Evolutionary conservation across 2,329 filamentous ascomycete species (phyloP).

Genomic region (Botryotinia calthae): DNA sequence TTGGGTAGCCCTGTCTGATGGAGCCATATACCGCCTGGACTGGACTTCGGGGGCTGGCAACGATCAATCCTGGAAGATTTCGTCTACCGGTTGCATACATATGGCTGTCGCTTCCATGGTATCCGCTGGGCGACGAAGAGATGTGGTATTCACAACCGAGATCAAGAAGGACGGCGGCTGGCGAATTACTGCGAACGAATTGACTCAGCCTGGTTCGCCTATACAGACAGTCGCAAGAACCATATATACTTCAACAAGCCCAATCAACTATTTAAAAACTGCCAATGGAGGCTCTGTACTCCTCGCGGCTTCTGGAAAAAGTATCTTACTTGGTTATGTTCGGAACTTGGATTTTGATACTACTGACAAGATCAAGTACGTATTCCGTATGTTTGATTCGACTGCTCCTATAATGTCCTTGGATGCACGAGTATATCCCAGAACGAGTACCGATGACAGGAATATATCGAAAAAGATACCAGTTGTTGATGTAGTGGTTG

Average conservation of each 20-base stretch:
- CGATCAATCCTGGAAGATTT: conserved; percentile 43
- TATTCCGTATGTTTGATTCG: conserved; percentile 57
- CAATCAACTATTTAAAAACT: conserved; percentile 49
- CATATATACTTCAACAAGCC: conserved; percentile 43
- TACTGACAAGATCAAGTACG: conserved; percentile 49
- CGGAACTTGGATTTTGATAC: conserved; percentile 37
- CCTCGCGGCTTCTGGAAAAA: conserved; percentile 51
- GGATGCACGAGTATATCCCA: conserved; percentile 53
- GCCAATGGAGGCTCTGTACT: conserved; percentile 57
- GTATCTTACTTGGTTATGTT: conserved; percentile 60
- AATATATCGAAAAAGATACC: conserved; percentile 37
- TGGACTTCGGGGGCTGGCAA: conserved; percentile 52
- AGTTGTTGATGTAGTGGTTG: conserved; percentile 72
- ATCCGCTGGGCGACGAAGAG: conserved; percentile 36
- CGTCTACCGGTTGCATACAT: conserved; percentile 38
- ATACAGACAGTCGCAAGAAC: conserved; percentile 37
- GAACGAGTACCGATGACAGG: conserved; percentile 26
- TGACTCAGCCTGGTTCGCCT: conserved; percentile 36
- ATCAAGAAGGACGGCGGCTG: conserved; percentile 35
- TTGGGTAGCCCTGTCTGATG: conserved; percentile 61
- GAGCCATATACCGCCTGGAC: conserved; percentile 55
- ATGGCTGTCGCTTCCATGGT: conserved; percentile 41
- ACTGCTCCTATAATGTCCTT: conserved; percentile 65
- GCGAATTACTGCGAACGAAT: conserved; percentile 39
- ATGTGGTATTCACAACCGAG: conserved; percentile 40